Evolutionary conservation across 2,329 filamentous ascomycete species (phyloP).

Genomic region (Ilyonectria robusta): DNA sequence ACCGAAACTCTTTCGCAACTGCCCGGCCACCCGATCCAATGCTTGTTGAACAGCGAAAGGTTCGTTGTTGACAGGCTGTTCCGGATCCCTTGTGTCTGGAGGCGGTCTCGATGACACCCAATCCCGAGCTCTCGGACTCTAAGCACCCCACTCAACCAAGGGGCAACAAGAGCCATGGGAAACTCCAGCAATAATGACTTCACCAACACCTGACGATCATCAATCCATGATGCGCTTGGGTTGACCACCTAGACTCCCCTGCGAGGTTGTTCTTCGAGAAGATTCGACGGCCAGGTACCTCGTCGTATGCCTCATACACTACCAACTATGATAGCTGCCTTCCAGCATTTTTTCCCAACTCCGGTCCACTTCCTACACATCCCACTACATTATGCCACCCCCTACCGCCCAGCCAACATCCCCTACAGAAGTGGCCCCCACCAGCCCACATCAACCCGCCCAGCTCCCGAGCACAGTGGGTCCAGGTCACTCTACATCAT

Average conservation of each 20-base stretch:
- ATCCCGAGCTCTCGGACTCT: slow-evolving; percentile 20
- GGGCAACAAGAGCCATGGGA: background rate
- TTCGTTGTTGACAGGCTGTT: slow-evolving; percentile 23
- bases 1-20: slow-evolving; percentile 8
- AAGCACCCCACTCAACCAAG: slow-evolving; percentile 20
- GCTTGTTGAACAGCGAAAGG: slow-evolving; percentile 9
- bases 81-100: slow-evolving; percentile 3
- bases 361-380: slow-evolving; percentile 22
- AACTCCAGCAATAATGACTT: slow-evolving; percentile 9
- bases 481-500: slow-evolving; percentile 37
- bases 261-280: background rate
- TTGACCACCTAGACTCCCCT: background rate
- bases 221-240: background rate
- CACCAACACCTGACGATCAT: background rate
- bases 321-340: background rate
- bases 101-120: slow-evolving; percentile 7
- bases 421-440: slow-evolving; percentile 39
- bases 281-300: background rate
- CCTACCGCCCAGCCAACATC: slow-evolving; percentile 44
- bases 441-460: slow-evolving; percentile 45
- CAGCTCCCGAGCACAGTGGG: slow-evolving; percentile 44
- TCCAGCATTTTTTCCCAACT: slow-evolving; percentile 8
- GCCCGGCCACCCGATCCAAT: slow-evolving; percentile 28
- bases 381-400: slow-evolving; percentile 40
- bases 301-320: background rate